Conservation (phyloP, 129 eudicot genomes). For the Kitagawia praeruptora region DNA sequence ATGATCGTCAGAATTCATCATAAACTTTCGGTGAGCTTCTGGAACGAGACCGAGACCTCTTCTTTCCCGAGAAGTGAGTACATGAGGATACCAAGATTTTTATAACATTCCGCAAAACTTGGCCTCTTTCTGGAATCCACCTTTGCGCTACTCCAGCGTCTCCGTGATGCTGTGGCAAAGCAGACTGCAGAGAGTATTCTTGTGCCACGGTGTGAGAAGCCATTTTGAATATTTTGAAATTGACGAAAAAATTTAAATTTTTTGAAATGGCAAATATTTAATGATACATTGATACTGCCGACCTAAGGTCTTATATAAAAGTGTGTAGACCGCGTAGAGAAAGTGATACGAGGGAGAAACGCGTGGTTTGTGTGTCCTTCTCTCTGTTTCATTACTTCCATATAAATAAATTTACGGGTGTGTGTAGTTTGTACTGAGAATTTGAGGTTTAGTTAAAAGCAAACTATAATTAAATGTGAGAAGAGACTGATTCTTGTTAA, state of each 20-base stretch:
- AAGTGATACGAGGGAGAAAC: neutral
- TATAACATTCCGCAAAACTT: neutral
- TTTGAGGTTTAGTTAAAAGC: neutral
- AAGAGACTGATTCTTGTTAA: neutral
- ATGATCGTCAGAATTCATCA: neutral
- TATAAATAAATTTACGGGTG: neutral
- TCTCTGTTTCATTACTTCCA: neutral
- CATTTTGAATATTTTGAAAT: neutral
- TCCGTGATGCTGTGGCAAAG: neutral
- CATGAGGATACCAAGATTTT: neutral
- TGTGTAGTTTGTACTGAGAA: neutral
- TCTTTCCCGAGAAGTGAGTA: neutral
- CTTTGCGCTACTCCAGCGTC: neutral
- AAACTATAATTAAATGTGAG: neutral
- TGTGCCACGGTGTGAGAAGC: neutral
- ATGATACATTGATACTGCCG: neutral
- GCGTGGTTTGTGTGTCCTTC: neutral
- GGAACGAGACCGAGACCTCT: neutral
- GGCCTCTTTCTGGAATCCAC: neutral
- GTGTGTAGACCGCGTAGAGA: neutral
- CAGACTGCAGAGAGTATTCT: neutral
- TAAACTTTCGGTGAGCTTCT: neutral
- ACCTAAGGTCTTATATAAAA: neutral
- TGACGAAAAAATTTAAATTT: neutral
- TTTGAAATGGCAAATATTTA: neutral